These are phyloP conservation scores for Tulasnella sp. DNA, from an alignment of 768 basidiomycete genomes.

Conservation along the genomic window DNA sequence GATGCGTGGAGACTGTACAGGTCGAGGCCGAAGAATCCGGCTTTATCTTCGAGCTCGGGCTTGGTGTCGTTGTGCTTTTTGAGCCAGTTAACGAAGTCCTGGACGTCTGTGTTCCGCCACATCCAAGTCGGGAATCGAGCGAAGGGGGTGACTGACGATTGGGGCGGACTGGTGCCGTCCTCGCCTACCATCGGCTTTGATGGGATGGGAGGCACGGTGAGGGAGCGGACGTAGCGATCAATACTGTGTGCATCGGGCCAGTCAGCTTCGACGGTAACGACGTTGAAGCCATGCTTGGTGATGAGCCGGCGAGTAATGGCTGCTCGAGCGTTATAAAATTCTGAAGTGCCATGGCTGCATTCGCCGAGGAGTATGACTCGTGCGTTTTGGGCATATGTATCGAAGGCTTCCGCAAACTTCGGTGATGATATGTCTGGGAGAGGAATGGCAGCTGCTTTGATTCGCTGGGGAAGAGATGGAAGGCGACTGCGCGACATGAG, in stretches of 20 bases:
- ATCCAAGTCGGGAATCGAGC: constrained; percentile 30
- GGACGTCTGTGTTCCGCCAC: constrained; percentile 31
- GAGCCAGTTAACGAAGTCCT: constrained; percentile 27
- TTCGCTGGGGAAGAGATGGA: not conserved
- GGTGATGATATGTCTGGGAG: not conserved
- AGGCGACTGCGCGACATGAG: not conserved
- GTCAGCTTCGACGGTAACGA: constrained; percentile 30
- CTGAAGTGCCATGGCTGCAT: constrained; percentile 30
- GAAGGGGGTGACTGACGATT: constrained; percentile 15
- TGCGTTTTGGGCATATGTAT: constrained; percentile 31
- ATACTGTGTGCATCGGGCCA: constrained; percentile 32
- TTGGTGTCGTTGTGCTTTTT: constrained; percentile 25
- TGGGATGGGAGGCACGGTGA: not conserved
- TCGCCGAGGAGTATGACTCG: constrained; percentile 31
- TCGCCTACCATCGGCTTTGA: not conserved
- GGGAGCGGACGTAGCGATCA: constrained; percentile 24
- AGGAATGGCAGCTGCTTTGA: not conserved
- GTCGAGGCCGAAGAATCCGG: constrained; percentile 30
- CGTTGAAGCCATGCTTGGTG: constrained; percentile 30
- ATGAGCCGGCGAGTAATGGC: constrained; percentile 30
- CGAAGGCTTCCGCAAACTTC: constrained; percentile 44
- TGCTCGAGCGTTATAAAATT: constrained; percentile 31
- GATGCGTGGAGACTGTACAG: constrained; percentile 29
- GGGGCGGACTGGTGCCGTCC: not conserved
- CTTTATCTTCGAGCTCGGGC: constrained; percentile 20